Evolutionary conservation across 257 asterid genomes (phyloP), one percentile per base, ranked within the genome.

Genomic region (Lycium barbarum): DNA sequence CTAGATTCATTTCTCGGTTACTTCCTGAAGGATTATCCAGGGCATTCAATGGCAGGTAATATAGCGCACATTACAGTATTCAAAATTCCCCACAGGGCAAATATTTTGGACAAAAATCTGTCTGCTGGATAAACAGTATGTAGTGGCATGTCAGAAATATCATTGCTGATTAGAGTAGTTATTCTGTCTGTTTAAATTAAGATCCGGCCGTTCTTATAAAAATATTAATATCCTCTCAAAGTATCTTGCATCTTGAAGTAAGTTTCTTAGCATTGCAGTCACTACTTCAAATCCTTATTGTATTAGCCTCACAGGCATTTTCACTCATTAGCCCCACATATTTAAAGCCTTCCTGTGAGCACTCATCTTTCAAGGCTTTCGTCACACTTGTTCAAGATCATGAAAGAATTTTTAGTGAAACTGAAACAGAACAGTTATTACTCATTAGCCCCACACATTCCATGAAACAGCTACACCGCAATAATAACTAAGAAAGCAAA

Each of bases 1-100:
- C 91, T 63, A 92, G 99, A 91, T 83, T 90, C 89, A 93, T 97
- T 86, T 91, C 99, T 79, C 97, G 99, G 71, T 87, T 93, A 36
- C 95, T 97, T 84, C 97, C 99, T 65, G 91, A 91, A 83, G 99
- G 98, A 85, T 8, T 94, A 22, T 97, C 98, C 12, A 91, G 99
- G 88, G 97, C 95, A 83, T 97, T 95, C 86, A 88, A 92, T 66
- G 99, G 99, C 92, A 94, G 99, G 99, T 97, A 87, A 86, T 66
- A 74, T 67, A 26, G 66, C 82, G 26, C 45, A 26, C 17, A 33
- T 53, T 13, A 53, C 63, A 53, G 22, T 53, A 53, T 26, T 53
- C 65, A 26, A 26, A 53, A 76, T 65, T 49, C 82, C 82, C 38
- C 45, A n/a, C 33, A 26, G 49, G 26, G 33, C 12, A 78, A 78